phyloP scores from a whole-genome alignment of 768 basidiomycete species.

The Kwoniella sp. region DNA sequence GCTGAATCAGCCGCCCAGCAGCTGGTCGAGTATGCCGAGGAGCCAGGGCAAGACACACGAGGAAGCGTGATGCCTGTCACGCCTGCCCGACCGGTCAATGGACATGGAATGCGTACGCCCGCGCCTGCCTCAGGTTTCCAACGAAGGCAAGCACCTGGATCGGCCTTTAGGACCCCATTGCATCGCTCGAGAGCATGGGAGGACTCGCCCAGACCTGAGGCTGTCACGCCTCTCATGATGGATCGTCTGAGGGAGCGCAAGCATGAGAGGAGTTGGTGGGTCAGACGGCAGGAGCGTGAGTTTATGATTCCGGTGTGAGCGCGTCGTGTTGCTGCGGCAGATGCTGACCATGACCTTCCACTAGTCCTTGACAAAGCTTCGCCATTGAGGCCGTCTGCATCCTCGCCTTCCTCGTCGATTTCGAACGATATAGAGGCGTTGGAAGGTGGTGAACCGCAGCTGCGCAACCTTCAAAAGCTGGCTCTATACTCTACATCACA shows the following conservation, averaged over 20 bases:
- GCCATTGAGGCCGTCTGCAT: conserved; percentile 52
- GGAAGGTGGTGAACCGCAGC: conserved; percentile 56
- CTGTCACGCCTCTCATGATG: conserved; percentile 59
- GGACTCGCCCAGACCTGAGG: conserved; percentile 68
- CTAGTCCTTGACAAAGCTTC: conserved; percentile 57
- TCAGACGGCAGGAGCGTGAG: conserved; percentile 68
- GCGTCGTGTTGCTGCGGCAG: not conserved
- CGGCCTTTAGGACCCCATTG: conserved; percentile 26
- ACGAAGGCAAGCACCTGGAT: conserved; percentile 1
- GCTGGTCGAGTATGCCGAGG: conserved; percentile 71
- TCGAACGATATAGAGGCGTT: conserved; percentile 60
- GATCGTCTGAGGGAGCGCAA: conserved; percentile 63
- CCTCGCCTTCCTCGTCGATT: conserved; percentile 55
- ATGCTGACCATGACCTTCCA: conserved; percentile 24
- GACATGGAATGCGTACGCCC: not conserved
- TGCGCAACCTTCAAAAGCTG: conserved; percentile 62
- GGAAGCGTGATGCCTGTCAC: conserved; percentile 57
- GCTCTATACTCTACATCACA: conserved; percentile 49
- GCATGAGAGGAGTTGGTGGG: conserved; percentile 78
- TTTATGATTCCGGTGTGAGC: conserved; percentile 19
- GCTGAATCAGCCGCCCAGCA: conserved; percentile 89
- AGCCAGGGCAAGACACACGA: not conserved
- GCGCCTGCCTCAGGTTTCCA: too few relatives aligned
- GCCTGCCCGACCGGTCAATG: conserved; percentile 51
- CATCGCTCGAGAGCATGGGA: conserved; percentile 56